phyloP scores from a whole-genome alignment of 2,329 filamentous ascomycete species.

The Ophiostoma ulmi region DNA sequence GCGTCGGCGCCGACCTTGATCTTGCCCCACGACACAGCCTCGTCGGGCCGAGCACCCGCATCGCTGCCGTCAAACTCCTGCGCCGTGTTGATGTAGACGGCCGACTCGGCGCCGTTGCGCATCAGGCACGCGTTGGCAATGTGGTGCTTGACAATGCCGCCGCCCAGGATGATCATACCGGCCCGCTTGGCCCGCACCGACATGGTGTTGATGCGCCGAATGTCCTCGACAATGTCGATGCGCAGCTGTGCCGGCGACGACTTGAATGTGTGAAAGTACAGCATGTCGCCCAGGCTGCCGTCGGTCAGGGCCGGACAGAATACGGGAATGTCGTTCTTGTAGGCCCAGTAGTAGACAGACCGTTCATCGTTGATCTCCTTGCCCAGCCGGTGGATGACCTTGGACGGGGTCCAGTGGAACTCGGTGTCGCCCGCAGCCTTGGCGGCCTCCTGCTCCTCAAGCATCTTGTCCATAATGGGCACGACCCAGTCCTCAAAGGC shows the following conservation, averaged over 20 bases:
- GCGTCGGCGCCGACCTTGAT: slow-evolving; percentile 83
- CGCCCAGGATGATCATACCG: slow-evolving; percentile 93
- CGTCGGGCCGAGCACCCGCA: slow-evolving; percentile 88
- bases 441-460: slow-evolving; percentile 81
- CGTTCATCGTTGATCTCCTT: slow-evolving; percentile 90
- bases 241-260: slow-evolving; percentile 73
- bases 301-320: slow-evolving; percentile 97
- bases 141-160: slow-evolving; percentile 95
- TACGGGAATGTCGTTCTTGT: slow-evolving; percentile 91
- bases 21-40: slow-evolving; percentile 98
- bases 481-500: slow-evolving; percentile 97
- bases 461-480: slow-evolving; percentile 89
- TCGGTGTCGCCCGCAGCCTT: slow-evolving; percentile 47
- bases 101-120: slow-evolving; percentile 94
- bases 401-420: slow-evolving; percentile 88
- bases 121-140: slow-evolving; percentile 97
- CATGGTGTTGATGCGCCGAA: slow-evolving; percentile 86
- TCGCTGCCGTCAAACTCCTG: slow-evolving; percentile 98
- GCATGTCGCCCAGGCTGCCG: slow-evolving; percentile 92
- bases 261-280: slow-evolving; percentile 97
- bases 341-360: slow-evolving; percentile 95
- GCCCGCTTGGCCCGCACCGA: slow-evolving; percentile 80
- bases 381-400: slow-evolving; percentile 82
- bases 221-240: slow-evolving; percentile 90
- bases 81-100: slow-evolving; percentile 95